Conservation (phyloP, 768 basidiomycete genomes). For the Neoboletus brunneissimus region DNA sequence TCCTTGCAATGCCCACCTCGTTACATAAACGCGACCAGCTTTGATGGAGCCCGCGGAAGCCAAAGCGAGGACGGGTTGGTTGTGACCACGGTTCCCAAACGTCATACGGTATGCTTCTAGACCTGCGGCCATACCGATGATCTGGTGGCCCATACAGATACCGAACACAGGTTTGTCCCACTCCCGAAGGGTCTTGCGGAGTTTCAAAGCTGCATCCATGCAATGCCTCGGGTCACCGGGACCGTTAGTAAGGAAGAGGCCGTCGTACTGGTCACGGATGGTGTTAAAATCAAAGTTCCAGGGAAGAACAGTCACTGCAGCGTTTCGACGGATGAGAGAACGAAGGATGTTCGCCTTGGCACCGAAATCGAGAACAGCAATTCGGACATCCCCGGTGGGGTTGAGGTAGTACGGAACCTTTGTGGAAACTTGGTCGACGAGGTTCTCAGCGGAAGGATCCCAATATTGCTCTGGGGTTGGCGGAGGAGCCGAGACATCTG, state of each 20-base stretch:
- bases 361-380: slow-evolving; percentile 96
- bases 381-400: slow-evolving; percentile 80
- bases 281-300: slow-evolving; percentile 98
- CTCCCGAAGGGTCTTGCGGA: slow-evolving; percentile 78
- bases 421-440: slow-evolving; percentile 92
- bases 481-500: slow-evolving; percentile 56
- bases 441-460: slow-evolving; percentile 90
- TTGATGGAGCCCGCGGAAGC: slow-evolving; percentile 92
- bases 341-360: slow-evolving; percentile 97
- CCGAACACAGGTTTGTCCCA: slow-evolving; percentile 96
- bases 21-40: slow-evolving; percentile 96
- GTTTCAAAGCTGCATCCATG: slow-evolving; percentile 76
- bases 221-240: slow-evolving; percentile 93
- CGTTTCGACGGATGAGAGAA: slow-evolving; percentile 85
- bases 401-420: slow-evolving; percentile 82
- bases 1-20: slow-evolving; percentile 50
- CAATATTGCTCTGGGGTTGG: slow-evolving; percentile 77
- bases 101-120: slow-evolving; percentile 97
- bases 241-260: slow-evolving; percentile 94
- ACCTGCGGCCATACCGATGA: slow-evolving; percentile 96
- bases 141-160: slow-evolving; percentile 99
- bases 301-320: slow-evolving; percentile 90
- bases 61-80: slow-evolving; percentile 95
- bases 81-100: slow-evolving; percentile 99
- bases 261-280: slow-evolving; percentile 87